Percentiles rank a stretch among this genome's conserved stretches.
These are phyloP conservation scores for Niveomyces coronatus DNA, from an alignment of 2,329 filamentous ascomycete species.

Conservation along the genomic window DNA sequence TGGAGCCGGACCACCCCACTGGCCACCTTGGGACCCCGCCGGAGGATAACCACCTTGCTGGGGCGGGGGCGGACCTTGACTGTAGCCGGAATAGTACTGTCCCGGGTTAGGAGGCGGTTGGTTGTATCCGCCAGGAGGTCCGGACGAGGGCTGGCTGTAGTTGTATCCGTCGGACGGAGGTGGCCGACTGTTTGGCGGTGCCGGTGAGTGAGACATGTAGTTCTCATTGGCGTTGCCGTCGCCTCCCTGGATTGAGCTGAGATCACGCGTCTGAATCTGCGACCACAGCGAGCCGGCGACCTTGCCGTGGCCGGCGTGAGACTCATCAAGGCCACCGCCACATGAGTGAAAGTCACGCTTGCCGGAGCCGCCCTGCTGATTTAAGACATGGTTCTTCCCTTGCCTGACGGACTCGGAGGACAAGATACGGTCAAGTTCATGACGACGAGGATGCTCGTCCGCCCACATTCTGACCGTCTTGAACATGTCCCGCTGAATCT, in stretches of 20 bases:
- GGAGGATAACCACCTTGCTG: slow-evolving; percentile 18
- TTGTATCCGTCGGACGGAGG: slow-evolving; percentile 27
- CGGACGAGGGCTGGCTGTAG: slow-evolving; percentile 26
- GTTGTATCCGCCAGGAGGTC: slow-evolving; percentile 17
- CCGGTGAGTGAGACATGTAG: slow-evolving; percentile 30
- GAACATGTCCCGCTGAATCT: slow-evolving; percentile 86
- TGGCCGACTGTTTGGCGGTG: slow-evolving; percentile 21
- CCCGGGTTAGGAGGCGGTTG: slow-evolving; percentile 24
- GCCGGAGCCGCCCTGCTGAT: slow-evolving; percentile 20
- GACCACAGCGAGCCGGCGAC: slow-evolving; percentile 50
- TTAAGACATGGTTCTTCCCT: slow-evolving; percentile 67
- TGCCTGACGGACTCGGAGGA: slow-evolving; percentile 72
- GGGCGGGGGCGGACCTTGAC: slow-evolving; percentile 18
- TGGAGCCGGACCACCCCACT: slow-evolving; percentile 15
- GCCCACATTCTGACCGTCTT: slow-evolving; percentile 75
- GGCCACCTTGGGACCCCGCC: slow-evolving; percentile 17
- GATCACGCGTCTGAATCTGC: slow-evolving; percentile 48
- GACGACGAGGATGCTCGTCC: slow-evolving; percentile 54
- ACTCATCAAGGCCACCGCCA: slow-evolving; percentile 31
- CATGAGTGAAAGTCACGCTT: slow-evolving; percentile 19
- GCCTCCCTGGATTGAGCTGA: slow-evolving; percentile 42
- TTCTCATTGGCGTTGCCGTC: slow-evolving; percentile 29
- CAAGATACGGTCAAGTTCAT: slow-evolving; percentile 63
- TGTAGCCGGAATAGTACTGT: slow-evolving; percentile 24
- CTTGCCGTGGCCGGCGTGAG: slow-evolving; percentile 43